phyloP scores from a whole-genome alignment of 1,284 basidiomycete species.

The Gomphus bonarii region DNA sequence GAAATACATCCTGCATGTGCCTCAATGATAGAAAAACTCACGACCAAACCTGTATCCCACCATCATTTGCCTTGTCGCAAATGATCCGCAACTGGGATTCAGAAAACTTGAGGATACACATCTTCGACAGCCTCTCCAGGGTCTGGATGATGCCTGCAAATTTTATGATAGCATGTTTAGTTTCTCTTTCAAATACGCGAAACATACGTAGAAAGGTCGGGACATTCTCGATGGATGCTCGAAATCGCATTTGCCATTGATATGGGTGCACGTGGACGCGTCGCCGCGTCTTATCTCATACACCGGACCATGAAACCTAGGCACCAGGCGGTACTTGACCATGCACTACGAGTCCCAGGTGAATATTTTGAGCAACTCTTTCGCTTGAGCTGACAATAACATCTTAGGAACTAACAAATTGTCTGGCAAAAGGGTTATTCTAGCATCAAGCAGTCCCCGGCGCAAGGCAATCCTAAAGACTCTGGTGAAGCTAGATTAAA shows the following conservation, averaged over 20 bases:
- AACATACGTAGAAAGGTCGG: constrained; percentile 43
- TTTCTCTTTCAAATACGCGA: background rate
- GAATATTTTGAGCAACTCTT: constrained; percentile 22
- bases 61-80: constrained; percentile 67
- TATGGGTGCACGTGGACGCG: constrained; percentile 1
- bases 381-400: constrained; percentile 20
- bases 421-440: constrained; percentile 62
- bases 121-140: constrained; percentile 75
- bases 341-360: constrained; percentile 63
- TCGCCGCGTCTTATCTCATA: background rate
- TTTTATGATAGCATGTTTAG: background rate
- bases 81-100: constrained; percentile 75
- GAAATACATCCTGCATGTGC: background rate
- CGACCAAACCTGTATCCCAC: constrained; percentile 91
- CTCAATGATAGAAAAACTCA: constrained; percentile 31
- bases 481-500: constrained; percentile 44
- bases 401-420: constrained; percentile 46
- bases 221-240: constrained; percentile 52
- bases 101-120: constrained; percentile 73
- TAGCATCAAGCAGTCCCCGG: constrained; percentile 81
- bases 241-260: constrained; percentile 49
- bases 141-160: constrained; percentile 59
- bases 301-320: constrained; percentile 18
- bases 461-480: constrained; percentile 77
- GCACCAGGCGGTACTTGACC: constrained; percentile 46